phyloP scores from a whole-genome alignment of 768 basidiomycete species.

The Suillus fuscotomentosus region DNA sequence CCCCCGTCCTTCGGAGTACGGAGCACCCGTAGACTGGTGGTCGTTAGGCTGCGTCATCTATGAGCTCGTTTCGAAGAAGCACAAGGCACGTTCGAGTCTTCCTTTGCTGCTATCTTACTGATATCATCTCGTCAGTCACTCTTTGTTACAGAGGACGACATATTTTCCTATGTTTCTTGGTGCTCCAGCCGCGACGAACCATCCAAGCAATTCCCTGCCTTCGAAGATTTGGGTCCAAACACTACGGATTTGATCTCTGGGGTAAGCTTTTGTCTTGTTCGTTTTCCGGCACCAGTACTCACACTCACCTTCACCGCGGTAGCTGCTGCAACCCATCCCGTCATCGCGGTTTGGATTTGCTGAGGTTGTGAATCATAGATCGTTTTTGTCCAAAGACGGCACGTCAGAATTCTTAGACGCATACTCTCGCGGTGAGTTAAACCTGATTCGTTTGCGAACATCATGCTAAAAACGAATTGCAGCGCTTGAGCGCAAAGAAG shows the following conservation, averaged over 20 bases:
- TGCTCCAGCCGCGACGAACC: neutral
- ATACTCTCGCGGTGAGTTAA: neutral
- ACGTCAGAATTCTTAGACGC: neutral
- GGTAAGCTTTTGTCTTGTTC: neutral
- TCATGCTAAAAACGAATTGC: neutral
- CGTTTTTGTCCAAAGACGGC: neutral
- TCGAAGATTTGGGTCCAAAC: neutral
- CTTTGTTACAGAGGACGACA: neutral
- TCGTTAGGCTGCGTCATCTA: neutral
- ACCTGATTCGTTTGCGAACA: neutral
- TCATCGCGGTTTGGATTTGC: neutral
- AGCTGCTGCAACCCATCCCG: neutral
- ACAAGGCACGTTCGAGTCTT: neutral
- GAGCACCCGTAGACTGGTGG: neutral
- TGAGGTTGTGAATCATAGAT: neutral
- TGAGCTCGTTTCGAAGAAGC: neutral
- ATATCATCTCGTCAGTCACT: neutral
- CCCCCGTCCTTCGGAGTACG: neutral
- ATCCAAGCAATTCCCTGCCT: neutral
- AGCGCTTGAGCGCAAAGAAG: neutral
- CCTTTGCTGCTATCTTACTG: neutral
- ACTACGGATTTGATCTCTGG: neutral
- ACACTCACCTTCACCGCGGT: neutral
- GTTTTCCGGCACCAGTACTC: neutral
- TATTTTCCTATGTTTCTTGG: neutral